Conservation (phyloP, 192 early-diverging fungal species). For the Coemansia erecta region DNA sequence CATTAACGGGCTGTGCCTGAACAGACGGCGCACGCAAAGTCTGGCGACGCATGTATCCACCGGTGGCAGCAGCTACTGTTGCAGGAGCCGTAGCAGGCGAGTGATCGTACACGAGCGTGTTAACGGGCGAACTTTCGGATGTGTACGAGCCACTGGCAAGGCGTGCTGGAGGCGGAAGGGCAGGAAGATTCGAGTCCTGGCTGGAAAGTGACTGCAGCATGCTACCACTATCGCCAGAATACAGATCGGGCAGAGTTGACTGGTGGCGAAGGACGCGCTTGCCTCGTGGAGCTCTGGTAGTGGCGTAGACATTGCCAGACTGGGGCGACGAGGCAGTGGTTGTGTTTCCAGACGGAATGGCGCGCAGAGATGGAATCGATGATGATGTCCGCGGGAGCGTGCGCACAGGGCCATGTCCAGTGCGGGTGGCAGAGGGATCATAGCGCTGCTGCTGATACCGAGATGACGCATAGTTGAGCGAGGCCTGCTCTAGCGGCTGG, state of each 20-base stretch:
- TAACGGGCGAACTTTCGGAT: conserved; percentile 32
- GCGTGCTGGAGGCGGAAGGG: conserved; percentile 28
- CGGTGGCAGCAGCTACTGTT: not conserved
- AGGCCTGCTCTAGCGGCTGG: conserved; percentile 37
- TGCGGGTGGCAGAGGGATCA: conserved; percentile 21
- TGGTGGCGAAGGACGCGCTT: conserved; percentile 33
- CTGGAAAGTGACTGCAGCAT: not conserved
- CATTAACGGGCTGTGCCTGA: conserved; percentile 6
- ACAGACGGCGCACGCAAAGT: not conserved
- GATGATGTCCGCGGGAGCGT: conserved; percentile 15
- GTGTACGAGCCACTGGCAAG: conserved; percentile 39
- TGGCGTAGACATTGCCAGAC: not conserved
- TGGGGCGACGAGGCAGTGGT: not conserved
- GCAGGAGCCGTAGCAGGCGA: conserved; percentile 17
- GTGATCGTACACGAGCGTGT: conserved; percentile 37
- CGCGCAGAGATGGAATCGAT: conserved; percentile 45
- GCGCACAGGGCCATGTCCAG: not conserved
- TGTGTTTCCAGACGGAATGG: not conserved
- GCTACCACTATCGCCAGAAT: not conserved
- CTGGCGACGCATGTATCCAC: conserved; percentile 3
- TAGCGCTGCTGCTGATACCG: conserved; percentile 51
- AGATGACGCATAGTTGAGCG: conserved; percentile 29
- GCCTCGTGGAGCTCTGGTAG: not conserved
- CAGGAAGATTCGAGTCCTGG: conserved; percentile 4
- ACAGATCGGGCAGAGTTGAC: conserved; percentile 32